Evolutionary conservation across 2,329 filamentous ascomycete species (phyloP).

Genomic region (Ophiostoma ips): DNA sequence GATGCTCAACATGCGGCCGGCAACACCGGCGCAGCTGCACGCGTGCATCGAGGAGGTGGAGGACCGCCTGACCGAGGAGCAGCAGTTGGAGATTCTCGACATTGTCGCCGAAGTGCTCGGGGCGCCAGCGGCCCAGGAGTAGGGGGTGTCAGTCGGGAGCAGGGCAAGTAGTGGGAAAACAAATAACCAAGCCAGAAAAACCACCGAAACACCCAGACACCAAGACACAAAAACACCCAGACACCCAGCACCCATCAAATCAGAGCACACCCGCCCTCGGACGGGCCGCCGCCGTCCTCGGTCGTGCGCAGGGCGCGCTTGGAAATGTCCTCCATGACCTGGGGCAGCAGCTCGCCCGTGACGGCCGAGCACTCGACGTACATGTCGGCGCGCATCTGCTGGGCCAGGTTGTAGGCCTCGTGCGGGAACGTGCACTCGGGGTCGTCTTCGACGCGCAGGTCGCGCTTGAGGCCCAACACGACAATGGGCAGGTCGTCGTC

Average conservation of each 20-base stretch:
- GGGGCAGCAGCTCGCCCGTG: conserved; percentile 42
- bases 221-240: conserved; percentile 6
- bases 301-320: conserved; percentile 37
- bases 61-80: conserved; percentile 42
- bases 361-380: conserved; percentile 51
- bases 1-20: conserved; percentile 52
- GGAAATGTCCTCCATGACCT: conserved; percentile 48
- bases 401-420: conserved; percentile 42
- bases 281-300: conserved; percentile 36
- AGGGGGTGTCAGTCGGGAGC: conserved; percentile 22
- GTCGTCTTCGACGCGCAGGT: conserved; percentile 42
- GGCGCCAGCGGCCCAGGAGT: conserved; percentile 27
- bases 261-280: conserved; percentile 38
- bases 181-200: no score
- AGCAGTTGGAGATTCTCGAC: conserved; percentile 43
- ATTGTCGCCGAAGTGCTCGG: conserved; percentile 46
- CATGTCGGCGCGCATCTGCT: conserved; percentile 45
- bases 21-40: conserved; percentile 42
- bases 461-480: conserved; percentile 46
- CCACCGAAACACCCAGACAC: conserved; percentile 7
- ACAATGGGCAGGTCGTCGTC: conserved; percentile 38
- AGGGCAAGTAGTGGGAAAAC: no score
- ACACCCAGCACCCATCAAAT: conserved; percentile 23
- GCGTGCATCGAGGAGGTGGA: conserved; percentile 53
- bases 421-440: conserved; percentile 48